phyloP scores from a whole-genome alignment of 169 alveolate genomes.

The Eimeria nieschulzi region DNA sequence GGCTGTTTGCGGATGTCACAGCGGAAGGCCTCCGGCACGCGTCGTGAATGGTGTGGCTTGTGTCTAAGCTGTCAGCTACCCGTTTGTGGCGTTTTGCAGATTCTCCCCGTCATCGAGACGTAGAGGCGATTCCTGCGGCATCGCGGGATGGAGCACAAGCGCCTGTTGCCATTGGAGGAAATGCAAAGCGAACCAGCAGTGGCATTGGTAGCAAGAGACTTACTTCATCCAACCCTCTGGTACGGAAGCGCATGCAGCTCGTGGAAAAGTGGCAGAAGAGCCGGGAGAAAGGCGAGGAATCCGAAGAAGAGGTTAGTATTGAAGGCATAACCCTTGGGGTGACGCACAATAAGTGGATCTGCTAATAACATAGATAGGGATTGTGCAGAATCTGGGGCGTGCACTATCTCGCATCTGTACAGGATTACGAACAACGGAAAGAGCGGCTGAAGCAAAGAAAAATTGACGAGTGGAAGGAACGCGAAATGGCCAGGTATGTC shows the following conservation, averaged over 20 bases:
- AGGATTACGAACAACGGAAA: slow-evolving; percentile 64
- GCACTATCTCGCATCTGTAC: not conserved
- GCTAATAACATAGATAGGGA: too few species aligned
- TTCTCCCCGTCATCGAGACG: slow-evolving; percentile 22
- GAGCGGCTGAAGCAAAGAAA: slow-evolving; percentile 63
- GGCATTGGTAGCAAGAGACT: slow-evolving; percentile 22
- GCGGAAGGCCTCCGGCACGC: not conserved
- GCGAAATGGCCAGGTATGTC: slow-evolving; percentile 74
- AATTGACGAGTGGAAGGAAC: slow-evolving; percentile 75
- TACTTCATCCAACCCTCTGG: slow-evolving; percentile 66
- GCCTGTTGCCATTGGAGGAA: slow-evolving; percentile 18
- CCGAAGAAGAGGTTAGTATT: slow-evolving; percentile 70
- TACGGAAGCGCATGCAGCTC: slow-evolving; percentile 72
- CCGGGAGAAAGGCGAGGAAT: slow-evolving; percentile 72
- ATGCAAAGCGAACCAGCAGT: slow-evolving; percentile 41
- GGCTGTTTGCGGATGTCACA: not conserved
- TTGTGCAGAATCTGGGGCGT: not conserved
- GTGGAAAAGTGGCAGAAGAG: slow-evolving; percentile 73
- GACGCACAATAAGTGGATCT: too few species aligned
- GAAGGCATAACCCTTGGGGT: not conserved
- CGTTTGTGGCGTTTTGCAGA: slow-evolving; percentile 44
- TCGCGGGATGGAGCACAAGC: slow-evolving; percentile 64
- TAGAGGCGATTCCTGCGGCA: slow-evolving; percentile 58
- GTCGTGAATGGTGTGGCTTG: slow-evolving; percentile 3
- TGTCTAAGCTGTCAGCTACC: not conserved